Evolutionary conservation across 2,329 filamentous ascomycete species (phyloP), one percentile per base, ranked within the genome.

Genomic region (Exophiala xenobiotica): DNA sequence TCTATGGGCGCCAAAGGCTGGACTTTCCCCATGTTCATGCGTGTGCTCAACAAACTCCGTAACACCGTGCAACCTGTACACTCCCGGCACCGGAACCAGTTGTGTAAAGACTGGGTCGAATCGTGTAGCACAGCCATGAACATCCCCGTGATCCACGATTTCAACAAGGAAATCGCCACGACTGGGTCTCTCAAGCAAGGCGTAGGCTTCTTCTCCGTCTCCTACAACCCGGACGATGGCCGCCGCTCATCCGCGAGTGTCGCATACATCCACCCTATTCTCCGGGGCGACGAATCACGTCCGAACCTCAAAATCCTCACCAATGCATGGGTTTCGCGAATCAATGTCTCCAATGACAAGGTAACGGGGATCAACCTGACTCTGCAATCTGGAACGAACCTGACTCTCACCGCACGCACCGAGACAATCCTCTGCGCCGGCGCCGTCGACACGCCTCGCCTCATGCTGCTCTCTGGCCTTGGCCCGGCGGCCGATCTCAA

Each of bases 1-100:
- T 81, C 80, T 24, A 77, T 88, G 65, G 90, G 90, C 55, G 90
- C 87, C 74, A 82, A 81, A 67, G 90, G 90, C 64, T 96, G 90
- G 90, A 83, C 81, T 65, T 95, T 95, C 73, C 83, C 88, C 66
- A 89, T 82, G 55, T 87, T 96, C 71, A 93, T 83, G 71, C 82
- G 88, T 52, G 77, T 90, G 38, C 77, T 93, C 61, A 86, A 93
- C 75, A 89, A 88, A 70, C 78, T 95, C 62, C 86, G 87, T 69
- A 95, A 93, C 77, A 90, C 87, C n/a, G 81, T 95, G 56, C 89
- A 95, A 73, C 90, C 90, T 7, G 89, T 95, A 26, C 89, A 95
- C 70, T 79, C 82, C 52, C 83, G 86, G 53, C 90, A 95, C 74
- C 81, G 88, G 62, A 96, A 95, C 74, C 87, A 95, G 77, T 79